A percentile compares a stretch with the other conserved stretches of the same genome.
Evolutionary conservation across 768 basidiomycete species (phyloP).

Genomic region (Cubamyces sp.): DNA sequence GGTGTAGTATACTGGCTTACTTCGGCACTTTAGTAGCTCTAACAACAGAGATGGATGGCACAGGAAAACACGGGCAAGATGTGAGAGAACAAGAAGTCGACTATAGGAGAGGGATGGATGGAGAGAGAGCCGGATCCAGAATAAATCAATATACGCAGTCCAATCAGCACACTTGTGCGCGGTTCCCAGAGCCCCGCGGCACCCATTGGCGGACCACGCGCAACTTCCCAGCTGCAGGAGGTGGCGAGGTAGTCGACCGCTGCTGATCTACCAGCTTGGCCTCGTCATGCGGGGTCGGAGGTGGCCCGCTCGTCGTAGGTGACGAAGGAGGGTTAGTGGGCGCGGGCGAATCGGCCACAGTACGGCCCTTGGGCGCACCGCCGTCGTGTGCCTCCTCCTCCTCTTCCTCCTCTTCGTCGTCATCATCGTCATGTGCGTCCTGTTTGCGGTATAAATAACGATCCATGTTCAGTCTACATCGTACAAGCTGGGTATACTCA

Average conservation of each 20-base stretch:
- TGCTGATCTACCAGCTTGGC: conserved; percentile 15
- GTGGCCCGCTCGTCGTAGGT: conserved; percentile 52
- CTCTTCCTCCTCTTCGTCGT: conserved; percentile 58
- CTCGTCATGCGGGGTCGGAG: conserved; percentile 49
- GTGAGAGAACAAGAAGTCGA: neutral
- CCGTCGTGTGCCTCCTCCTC: conserved; percentile 44
- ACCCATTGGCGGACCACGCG: conserved; percentile 55
- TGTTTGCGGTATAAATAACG: conserved; percentile 2
- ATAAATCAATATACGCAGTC: conserved; percentile 21
- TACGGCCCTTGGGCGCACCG: conserved; percentile 15
- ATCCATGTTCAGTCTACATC: neutral
- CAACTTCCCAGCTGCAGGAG: conserved; percentile 33
- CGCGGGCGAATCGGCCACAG: conserved; percentile 35
- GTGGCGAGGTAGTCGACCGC: conserved; percentile 8
- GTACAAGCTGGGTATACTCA: conserved; percentile 39
- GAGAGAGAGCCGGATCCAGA: conserved; percentile 14
- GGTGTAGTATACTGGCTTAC: conserved; percentile 14
- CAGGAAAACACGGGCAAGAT: neutral
- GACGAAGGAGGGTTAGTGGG: conserved; percentile 49
- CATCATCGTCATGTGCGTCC: conserved; percentile 49
- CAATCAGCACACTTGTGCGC: conserved; percentile 40
- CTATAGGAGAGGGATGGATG: conserved; percentile 5
- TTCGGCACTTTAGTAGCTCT: conserved; percentile 1
- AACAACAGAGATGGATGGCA: neutral
- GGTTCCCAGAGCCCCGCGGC: conserved; percentile 21